Base-by-base conservation (phyloP, 108 stramenopile species). In the Nitzschia putrida region DNA sequence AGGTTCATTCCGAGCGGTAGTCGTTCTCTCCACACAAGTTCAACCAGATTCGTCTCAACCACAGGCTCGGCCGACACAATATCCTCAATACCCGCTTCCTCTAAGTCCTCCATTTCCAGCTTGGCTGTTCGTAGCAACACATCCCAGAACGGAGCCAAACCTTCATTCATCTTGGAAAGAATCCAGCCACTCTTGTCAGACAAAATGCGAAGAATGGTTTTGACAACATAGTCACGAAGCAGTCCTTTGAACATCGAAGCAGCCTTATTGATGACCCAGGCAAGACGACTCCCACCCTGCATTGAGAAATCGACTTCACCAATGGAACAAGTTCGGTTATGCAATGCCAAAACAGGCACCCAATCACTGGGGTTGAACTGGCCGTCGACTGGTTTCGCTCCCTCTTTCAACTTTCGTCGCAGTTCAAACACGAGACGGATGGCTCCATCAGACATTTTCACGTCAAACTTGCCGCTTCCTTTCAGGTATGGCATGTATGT, bases 401-500 rank as follows among this genome's bases (percentile, higher is more conserved):
- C 66, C 25, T 66, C 61, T 51, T 80, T 77, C 21, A 56, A 76
- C 25, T 83, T 72, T 61, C 79, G 85, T 25, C 89, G 72, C 3
- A 95, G 80, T 70, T 95, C 94, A 78, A 95, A 95, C 26, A 88
- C 83, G 55, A 95, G 80, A 44, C 89, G 78, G 47, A 95, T 89
- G 43, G 83, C 69, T 12, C 91, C 94, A 60, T 83, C 84, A 43
- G 79, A 88, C 44, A 95, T 75, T 22, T 80, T 81, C 8, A 90
- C 85, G 63, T 95, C 81, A 13, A 88, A 88, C 34, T 76, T 82
- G 8, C 94, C 94, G 26, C 72, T 79, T 57, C 91, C 94, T 74
- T 92, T 91, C 61, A 95, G 51, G 54, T 95, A 92, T 0, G 94
- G 94, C 81, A 95, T 85, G 68, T 95, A 95, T 25, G 94, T 95